Evolutionary conservation across 2,329 filamentous ascomycete genomes (phyloP), one percentile per base, ranked within the genome.

Genomic region (Aspergillus uvarum): DNA sequence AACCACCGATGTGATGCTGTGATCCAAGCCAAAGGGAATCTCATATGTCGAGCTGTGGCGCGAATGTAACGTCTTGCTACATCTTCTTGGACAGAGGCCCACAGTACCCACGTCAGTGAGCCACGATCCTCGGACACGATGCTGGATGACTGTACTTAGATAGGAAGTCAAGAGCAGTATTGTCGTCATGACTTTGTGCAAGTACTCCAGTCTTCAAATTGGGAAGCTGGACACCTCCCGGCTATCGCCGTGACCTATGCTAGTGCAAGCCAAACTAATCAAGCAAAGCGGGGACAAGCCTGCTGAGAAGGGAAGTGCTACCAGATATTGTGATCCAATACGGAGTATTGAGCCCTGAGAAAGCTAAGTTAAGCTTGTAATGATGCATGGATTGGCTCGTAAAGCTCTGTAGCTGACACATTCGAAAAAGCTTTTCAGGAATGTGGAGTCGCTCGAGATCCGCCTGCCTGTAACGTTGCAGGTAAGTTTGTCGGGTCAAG

Each of bases 51-150:
- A 54, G 59, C 47, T 50, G 54, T 64, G 59, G 59, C 11, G 29
- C 10, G 60, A 67, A 65, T 68, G 72, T 73, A 60, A 72, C 71
- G 71, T 70, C 51, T 47, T 57, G 62, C 51, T 60, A 70, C 70
- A 62, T 64, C 68, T 72, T 72, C 63, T 52, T 53, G 50, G 54
- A 57, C 31, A 58, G 38, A 42, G 57, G 50, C 59, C 63, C 54
- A 65, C 54, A 57, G 31, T 61, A 52, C 48, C 60, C 61, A 63
- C 59, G 29, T 51, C 19, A 56, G 29, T 21, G 5, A 22, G n/a
- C 47, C 29, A 59, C 59, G 19, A 54, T 26, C 7, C 42, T 38
- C n/a, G 48, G 54, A 16, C 48, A 47, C 54, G 19, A 44, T 44
- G 29, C 21, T 64, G 21, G 57, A 8, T 50, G 14, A 38, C 24